Evolutionary conservation across 495 filamentous ascomycete species (phyloP).

Genomic region (Neurospora sp.): DNA sequence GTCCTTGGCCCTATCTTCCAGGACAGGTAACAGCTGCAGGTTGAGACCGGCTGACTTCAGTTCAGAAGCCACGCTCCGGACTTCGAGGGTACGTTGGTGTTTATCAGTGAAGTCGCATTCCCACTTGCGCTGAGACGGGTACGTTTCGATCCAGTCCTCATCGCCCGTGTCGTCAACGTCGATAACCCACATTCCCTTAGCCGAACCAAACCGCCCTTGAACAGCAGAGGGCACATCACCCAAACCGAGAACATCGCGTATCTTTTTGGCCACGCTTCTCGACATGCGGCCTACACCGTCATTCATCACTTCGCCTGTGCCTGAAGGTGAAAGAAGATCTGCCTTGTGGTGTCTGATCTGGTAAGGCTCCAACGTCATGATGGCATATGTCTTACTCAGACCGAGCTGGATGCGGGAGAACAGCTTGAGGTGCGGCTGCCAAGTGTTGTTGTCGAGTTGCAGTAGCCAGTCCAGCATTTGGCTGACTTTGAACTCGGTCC

Average conservation of each 20-base stretch:
- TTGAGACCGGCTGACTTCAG: constrained; percentile 59
- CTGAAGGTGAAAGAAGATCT: constrained; percentile 26
- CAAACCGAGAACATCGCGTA: constrained; percentile 51
- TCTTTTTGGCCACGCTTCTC: constrained; percentile 44
- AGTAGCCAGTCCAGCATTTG: constrained; percentile 36
- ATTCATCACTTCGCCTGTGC: constrained; percentile 53
- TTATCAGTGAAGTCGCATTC: constrained; percentile 44
- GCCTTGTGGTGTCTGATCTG: constrained; percentile 24
- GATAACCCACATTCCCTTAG: constrained; percentile 86
- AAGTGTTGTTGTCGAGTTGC: constrained; percentile 24
- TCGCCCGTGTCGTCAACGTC: constrained; percentile 36
- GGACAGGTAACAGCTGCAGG: constrained; percentile 65
- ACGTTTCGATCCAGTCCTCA: constrained; percentile 66
- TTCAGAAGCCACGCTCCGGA: constrained; percentile 51
- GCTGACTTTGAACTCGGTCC: constrained; percentile 18
- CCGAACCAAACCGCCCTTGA: constrained; percentile 72
- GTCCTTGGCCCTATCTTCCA: constrained; percentile 54
- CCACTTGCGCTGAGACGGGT: constrained; percentile 74
- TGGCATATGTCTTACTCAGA: constrained; percentile 32
- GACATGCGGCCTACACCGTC: constrained; percentile 74
- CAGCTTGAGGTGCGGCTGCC: constrained; percentile 25
- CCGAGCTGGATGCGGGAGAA: constrained; percentile 37
- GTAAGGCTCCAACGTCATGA: constrained; percentile 21
- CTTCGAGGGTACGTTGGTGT: constrained; percentile 57
- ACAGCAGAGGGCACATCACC: constrained; percentile 58